Evolutionary conservation across 148 eudicot species (phyloP).

Genomic region (Beta vulgaris): DNA sequence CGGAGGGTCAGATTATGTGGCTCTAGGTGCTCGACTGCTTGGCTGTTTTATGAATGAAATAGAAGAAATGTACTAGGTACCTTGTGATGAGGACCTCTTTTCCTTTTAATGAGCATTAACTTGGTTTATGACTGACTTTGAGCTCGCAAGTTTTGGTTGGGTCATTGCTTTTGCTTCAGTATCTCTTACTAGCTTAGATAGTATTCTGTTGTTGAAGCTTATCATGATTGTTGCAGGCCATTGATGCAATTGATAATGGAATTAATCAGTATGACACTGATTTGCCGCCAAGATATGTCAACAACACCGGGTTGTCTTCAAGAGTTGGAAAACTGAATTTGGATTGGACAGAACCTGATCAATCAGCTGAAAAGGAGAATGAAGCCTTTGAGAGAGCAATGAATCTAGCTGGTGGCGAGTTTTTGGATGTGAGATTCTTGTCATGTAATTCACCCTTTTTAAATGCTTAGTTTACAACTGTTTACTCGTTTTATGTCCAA

Average conservation of each 20-base stretch:
- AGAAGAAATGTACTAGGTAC: background rate
- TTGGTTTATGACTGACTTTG: background rate
- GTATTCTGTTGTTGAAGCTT: background rate
- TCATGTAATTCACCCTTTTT: background rate
- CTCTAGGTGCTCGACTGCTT: background rate
- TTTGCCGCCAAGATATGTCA: slow-evolving; percentile 74
- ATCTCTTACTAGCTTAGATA: background rate
- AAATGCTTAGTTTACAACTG: background rate
- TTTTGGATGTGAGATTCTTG: slow-evolving; percentile 68
- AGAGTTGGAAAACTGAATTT: slow-evolving; percentile 76
- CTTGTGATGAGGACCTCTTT: background rate
- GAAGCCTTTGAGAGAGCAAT: slow-evolving; percentile 74
- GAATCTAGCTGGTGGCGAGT: slow-evolving; percentile 76
- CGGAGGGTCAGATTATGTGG: background rate
- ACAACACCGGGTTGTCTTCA: slow-evolving; percentile 77
- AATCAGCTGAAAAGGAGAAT: slow-evolving; percentile 78
- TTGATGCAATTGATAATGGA: slow-evolving; percentile 93
- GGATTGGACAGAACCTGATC: slow-evolving; percentile 90
- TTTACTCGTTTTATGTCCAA: background rate
- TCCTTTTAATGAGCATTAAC: background rate
- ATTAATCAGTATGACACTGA: slow-evolving; percentile 74
- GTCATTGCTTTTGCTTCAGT: background rate
- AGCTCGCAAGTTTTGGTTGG: background rate
- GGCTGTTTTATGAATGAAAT: background rate
- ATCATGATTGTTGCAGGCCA: slow-evolving; percentile 49